phyloP scores from a whole-genome alignment of 2,329 filamentous ascomycete genomes.

The Didymella pinodella region DNA sequence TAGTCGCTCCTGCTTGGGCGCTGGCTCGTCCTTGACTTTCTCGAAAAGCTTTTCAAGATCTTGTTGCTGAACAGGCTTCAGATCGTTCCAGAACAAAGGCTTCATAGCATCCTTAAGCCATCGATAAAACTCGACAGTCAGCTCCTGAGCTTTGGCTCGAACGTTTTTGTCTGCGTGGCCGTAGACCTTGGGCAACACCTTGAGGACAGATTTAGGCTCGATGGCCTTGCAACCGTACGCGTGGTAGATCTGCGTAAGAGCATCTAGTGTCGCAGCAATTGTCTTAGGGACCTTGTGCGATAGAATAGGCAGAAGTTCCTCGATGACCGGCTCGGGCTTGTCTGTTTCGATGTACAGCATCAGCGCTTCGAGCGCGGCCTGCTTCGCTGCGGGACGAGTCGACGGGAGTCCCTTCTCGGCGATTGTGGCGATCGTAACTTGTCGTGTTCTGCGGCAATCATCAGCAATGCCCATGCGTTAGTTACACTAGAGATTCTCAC shows the following conservation, averaged over 20 bases:
- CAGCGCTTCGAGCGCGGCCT: constrained; percentile 83
- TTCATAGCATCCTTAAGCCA: constrained; percentile 99
- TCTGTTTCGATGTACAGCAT: constrained; percentile 91
- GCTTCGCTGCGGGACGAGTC: constrained; percentile 86
- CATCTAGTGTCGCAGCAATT: constrained; percentile 76
- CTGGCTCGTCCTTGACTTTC: constrained; percentile 83
- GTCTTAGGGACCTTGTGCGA: constrained; percentile 92
- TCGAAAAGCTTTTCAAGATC: constrained; percentile 96
- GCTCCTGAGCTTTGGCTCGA: constrained; percentile 87
- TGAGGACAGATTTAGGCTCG: constrained; percentile 91
- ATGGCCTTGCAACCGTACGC: constrained; percentile 94
- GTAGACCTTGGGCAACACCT: constrained; percentile 87
- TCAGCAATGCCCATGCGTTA: constrained; percentile 21
- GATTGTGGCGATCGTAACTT: constrained; percentile 76
- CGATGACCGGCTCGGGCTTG: constrained; percentile 81
- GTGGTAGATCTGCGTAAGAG: constrained; percentile 84
- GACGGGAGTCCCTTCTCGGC: constrained; percentile 92
- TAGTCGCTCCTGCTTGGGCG: constrained; percentile 89
- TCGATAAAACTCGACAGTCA: constrained; percentile 93
- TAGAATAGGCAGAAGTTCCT: constrained; percentile 84
- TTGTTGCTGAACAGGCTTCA: constrained; percentile 94
- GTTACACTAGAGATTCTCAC: constrained; percentile 48
- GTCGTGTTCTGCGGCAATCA: constrained; percentile 67
- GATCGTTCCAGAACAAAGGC: constrained; percentile 92
- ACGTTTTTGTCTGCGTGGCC: constrained; percentile 98